These are phyloP conservation scores for Crithidia fasciculata DNA, from an alignment of 208 protist genomes.

Conservation along the genomic window DNA sequence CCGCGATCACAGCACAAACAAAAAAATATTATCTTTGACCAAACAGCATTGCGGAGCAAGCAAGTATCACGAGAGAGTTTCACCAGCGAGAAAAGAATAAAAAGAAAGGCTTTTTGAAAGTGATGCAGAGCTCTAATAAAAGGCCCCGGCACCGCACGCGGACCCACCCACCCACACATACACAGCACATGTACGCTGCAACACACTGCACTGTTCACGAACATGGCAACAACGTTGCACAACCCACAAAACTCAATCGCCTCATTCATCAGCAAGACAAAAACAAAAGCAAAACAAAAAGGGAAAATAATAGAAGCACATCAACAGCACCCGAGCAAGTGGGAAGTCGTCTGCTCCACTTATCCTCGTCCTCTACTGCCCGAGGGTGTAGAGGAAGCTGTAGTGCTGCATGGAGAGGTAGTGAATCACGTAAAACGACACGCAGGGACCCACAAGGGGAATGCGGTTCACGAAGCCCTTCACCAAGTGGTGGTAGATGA, in stretches of 20 bases:
- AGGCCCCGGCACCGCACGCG: background rate
- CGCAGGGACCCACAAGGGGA: slow-evolving; percentile 68
- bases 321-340: too few species aligned
- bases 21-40: too few species aligned
- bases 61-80: too few species aligned
- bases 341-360: too few species aligned
- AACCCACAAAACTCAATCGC: too few species aligned
- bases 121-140: background rate
- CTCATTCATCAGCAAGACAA: background rate
- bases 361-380: slow-evolving; percentile 35
- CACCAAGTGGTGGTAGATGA: slow-evolving; percentile 70
- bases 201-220: too few species aligned
- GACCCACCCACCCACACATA: background rate
- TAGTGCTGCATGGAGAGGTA: slow-evolving; percentile 86
- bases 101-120: background rate
- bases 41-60: too few species aligned
- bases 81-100: background rate
- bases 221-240: too few species aligned
- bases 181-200: background rate
- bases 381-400: slow-evolving; percentile 84
- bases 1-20: too few species aligned
- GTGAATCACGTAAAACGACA: slow-evolving; percentile 70
- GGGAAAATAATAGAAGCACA: background rate
- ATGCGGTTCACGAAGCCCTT: slow-evolving; percentile 74
- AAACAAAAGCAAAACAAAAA: slow-evolving; percentile 1